These are phyloP conservation scores for Cicer arietinum DNA, from an alignment of 306 rosid species.

Conservation along the genomic window DNA sequence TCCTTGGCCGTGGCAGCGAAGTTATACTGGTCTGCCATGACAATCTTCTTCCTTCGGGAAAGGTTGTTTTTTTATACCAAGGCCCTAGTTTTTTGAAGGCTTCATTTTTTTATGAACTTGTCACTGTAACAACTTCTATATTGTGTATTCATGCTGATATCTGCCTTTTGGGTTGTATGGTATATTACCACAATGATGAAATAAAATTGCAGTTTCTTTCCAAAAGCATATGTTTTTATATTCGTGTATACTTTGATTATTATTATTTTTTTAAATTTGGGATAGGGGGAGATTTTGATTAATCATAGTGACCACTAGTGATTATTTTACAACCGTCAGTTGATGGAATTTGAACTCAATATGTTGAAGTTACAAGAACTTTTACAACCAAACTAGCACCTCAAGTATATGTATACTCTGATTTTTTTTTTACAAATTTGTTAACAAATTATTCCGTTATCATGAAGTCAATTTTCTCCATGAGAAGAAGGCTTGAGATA, in stretches of 20 bases:
- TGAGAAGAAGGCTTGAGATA: neutral
- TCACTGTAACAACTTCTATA: constrained; percentile 53
- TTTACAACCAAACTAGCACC: too few species aligned
- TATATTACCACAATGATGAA: constrained; percentile 47
- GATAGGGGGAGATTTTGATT: too few species aligned
- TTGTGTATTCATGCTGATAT: constrained; percentile 43
- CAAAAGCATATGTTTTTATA: neutral
- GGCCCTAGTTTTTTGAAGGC: constrained; percentile 70
- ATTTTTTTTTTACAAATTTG: neutral
- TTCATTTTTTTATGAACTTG: constrained; percentile 59
- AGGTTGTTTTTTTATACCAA: constrained; percentile 68
- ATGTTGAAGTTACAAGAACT: too few species aligned
- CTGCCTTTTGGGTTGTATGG: constrained; percentile 62
- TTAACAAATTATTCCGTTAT: neutral
- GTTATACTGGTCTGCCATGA: constrained; percentile 73
- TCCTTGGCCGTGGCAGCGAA: constrained; percentile 84
- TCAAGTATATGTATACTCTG: neutral
- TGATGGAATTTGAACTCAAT: too few species aligned
- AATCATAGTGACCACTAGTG: too few species aligned
- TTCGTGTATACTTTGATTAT: neutral
- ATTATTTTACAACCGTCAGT: too few species aligned
- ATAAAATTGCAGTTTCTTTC: constrained; percentile 48
- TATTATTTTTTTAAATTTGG: too few species aligned
- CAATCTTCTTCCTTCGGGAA: constrained; percentile 51
- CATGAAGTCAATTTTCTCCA: neutral